A percentile compares a stretch with the other conserved stretches of the same genome.
phyloP scores from a whole-genome alignment of 352 stramenopile species.

The Phytopythium sindhum region DNA sequence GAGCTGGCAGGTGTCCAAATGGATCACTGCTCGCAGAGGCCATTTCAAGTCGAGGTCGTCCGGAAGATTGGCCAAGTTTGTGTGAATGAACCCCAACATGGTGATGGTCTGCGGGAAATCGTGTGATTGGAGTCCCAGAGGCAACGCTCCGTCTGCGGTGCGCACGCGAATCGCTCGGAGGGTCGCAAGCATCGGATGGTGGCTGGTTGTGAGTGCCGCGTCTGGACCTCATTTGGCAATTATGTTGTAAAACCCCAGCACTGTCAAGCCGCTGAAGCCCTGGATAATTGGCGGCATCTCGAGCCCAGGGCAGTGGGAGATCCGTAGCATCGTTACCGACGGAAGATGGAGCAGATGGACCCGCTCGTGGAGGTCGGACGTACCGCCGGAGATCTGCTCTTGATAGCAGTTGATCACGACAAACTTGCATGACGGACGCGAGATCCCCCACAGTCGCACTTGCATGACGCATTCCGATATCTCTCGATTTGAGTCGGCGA shows the following conservation, averaged over 20 bases:
- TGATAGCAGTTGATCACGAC: constrained; percentile 29
- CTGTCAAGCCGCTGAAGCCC: constrained; percentile 13
- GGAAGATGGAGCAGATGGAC: constrained; percentile 15
- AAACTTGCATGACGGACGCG: constrained; percentile 30
- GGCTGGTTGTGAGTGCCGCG: constrained; percentile 11
- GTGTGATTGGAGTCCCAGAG: constrained; percentile 2
- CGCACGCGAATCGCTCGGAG: constrained; percentile 22
- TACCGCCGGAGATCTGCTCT: neutral
- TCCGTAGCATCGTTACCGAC: constrained; percentile 16
- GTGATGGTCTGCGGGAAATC: constrained; percentile 4
- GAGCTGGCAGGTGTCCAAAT: constrained; percentile 2
- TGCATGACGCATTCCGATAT: constrained; percentile 27
- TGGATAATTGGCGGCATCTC: constrained; percentile 19
- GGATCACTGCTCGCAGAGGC: neutral
- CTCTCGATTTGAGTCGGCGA: neutral
- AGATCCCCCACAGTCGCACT: constrained; percentile 27
- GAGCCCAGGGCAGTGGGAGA: constrained; percentile 27
- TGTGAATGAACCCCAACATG: constrained; percentile 4
- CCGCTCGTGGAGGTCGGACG: constrained; percentile 7
- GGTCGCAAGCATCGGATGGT: constrained; percentile 17
- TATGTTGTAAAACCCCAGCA: constrained; percentile 28
- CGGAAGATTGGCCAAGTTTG: constrained; percentile 1
- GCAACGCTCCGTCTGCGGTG: constrained; percentile 10
- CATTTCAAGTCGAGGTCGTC: constrained; percentile 9
- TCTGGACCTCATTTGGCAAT: constrained; percentile 11